Evolutionary conservation across 2,329 filamentous ascomycete genomes (phyloP).

Genomic region (Trichoderma afroharzianum): DNA sequence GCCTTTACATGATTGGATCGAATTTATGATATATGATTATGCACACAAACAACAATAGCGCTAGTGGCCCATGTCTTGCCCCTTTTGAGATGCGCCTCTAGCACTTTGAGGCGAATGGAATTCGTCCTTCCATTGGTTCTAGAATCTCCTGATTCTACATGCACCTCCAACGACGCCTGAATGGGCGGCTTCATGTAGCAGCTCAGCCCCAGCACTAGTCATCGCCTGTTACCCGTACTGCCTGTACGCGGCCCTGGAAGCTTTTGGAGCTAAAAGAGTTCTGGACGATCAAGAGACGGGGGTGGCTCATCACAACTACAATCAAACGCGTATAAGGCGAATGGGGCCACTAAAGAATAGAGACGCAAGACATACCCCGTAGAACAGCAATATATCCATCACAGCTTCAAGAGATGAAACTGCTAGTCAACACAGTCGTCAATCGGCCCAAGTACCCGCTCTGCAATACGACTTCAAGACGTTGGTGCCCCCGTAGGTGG

Average conservation of each 20-base stretch:
- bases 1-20: background rate
- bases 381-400: background rate
- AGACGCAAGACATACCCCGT: background rate
- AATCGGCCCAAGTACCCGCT: background rate
- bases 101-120: background rate
- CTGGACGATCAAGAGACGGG: background rate
- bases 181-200: background rate
- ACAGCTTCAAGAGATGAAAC: background rate
- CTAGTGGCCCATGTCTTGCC: conserved; percentile 1
- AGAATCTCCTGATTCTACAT: background rate
- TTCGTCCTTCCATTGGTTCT: background rate
- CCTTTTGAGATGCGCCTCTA: background rate
- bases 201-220: background rate
- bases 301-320: background rate
- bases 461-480: background rate
- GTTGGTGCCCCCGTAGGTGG: background rate
- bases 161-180: background rate
- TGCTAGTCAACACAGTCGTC: background rate
- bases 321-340: background rate
- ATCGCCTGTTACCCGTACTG: background rate
- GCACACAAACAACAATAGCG: background rate
- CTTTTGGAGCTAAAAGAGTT: background rate
- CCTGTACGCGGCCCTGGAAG: background rate
- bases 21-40: background rate
- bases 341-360: background rate